Percentiles rank a stretch among this genome's conserved stretches.
Evolutionary conservation across 441 rosid genomes (phyloP).

Genomic region (Melastoma candidum): DNA sequence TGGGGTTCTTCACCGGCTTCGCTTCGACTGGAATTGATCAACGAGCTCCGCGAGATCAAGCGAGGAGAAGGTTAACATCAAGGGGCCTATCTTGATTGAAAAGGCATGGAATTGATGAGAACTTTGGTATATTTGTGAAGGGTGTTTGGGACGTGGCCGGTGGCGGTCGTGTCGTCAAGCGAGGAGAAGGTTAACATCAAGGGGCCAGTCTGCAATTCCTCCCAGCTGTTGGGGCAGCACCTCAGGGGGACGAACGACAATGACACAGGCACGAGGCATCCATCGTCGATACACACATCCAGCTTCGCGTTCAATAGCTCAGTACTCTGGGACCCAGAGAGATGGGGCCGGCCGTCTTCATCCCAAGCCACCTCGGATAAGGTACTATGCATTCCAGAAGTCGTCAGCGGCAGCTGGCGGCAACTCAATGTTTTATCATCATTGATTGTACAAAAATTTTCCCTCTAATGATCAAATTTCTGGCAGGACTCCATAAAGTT

Average conservation of each 20-base stretch:
- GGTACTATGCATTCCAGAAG: too few relatives aligned
- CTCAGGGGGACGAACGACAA: constrained; percentile 37
- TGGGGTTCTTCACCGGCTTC: constrained; percentile 89
- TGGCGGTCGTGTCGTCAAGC: constrained; percentile 58
- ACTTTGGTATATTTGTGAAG: constrained; percentile 20
- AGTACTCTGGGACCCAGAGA: constrained; percentile 93
- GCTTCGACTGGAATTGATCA: constrained; percentile 50
- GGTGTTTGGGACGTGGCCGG: constrained; percentile 87
- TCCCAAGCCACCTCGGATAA: constrained; percentile 60
- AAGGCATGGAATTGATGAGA: neutral
- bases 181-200: constrained; percentile 53
- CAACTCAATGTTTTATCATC: neutral
- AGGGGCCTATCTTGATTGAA: neutral
- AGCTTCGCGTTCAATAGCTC: constrained; percentile 91
- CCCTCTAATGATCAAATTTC: neutral
- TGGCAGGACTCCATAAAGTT: constrained; percentile 75
- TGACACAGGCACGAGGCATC: constrained; percentile 40
- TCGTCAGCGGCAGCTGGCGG: too few relatives aligned
- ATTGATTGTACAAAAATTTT: neutral
- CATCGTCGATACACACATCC: constrained; percentile 38
- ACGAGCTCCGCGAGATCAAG: constrained; percentile 74
- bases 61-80: too few relatives aligned
- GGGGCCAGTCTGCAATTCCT: constrained; percentile 80
- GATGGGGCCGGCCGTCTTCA: constrained; percentile 99
- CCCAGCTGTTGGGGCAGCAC: constrained; percentile 86